Evolutionary conservation across 2,329 filamentous ascomycete genomes (phyloP), one percentile per base, ranked within the genome.

Genomic region (Diaporthe sp.): DNA sequence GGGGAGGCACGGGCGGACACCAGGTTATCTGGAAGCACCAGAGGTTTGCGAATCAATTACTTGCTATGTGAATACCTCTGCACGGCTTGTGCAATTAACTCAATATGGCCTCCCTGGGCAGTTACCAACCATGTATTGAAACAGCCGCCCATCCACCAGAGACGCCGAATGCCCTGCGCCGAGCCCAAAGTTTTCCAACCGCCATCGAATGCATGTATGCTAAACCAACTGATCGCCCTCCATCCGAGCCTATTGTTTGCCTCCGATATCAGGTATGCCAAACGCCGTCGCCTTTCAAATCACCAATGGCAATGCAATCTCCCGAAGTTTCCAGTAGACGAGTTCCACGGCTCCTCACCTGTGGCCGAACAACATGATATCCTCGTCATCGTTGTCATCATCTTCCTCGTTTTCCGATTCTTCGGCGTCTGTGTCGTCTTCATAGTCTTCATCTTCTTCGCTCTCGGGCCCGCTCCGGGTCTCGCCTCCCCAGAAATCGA

Each of bases 361-460:
- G 77, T 89, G 88, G 35, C 88, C 88, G 76, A 89, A 83, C 28
- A 89, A 82, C 57, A 86, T 79, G 70, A 91, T 88, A 69, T 88
- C 84, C 40, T 89, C 86, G 47, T 89, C 85, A 40, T 89, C 86
- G 12, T 87, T 87, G 19, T 87, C 86, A 22, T 82, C 81, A 7
- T 81, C 79, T 10, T 86, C 85, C 10, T 89, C 87, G 4, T 64
- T 64, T 6, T 88, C 88, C 33, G 85, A 86, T 22, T 87, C 86
- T 25, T 87, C 85, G 12, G 83, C 83, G 45, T 72, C 70, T 35
- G 86, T 84, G 28, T 83, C 82, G 9, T 85, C 84, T 52, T 86
- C 82, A 54, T 82, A 77, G 22, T 84, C 81, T 7, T 84, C 82
- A 3, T 82, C 80, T 93, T 95, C 81, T 33, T 82, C 81, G 42